Evolutionary conservation across 208 protist species (phyloP), one percentile per base, ranked within the genome.

Genomic region (Leishmania major): DNA sequence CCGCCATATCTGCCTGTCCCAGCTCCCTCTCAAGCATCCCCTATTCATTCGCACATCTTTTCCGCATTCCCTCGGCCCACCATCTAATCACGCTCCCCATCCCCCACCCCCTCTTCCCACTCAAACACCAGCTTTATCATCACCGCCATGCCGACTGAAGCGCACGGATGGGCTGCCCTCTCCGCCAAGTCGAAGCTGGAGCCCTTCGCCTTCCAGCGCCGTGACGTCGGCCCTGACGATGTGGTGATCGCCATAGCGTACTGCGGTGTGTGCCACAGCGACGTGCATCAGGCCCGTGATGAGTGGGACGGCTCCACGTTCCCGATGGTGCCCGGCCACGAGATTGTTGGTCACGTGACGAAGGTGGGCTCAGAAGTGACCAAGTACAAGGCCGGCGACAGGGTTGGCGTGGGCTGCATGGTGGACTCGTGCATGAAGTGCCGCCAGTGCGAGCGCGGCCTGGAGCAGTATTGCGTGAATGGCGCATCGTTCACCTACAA

Each of bases 221-320:
- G 89, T 71, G 87, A 80, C 19, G 82, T 93, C n/a, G 87, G 88
- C 2, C 57, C 57, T 2, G 57, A 89, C 28, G 94, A 97, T 74
- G 91, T 95, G 55, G 74, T 49, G 62, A 93, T 97, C 81, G 81
- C 88, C 62, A 86, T 97, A 53, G 89, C 78, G 55, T 90, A 87
- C 84, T 95, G 92, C 80, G 94, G 94, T 45, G 91, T 96, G 66
- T 97, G 94, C 89, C 92, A 95, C 92, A 95, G 88, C 75, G 94
- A 97, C 84, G 72, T 96, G 53, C 92, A 96, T 86, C 88, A 94
- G 79, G 85, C 78, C 22, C 85, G 89, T 57, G 89, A 92, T 85
- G 93, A 97, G 87, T 97, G 93, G 94, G 85, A 80, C 47, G 82
- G 77, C 64, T 77, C 78, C 67, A 86, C 81, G 55, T 95, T 89